Percentiles rank a stretch among this genome's conserved stretches.
phyloP scores from a whole-genome alignment of 2,329 filamentous ascomycete genomes.

The Dendrostoma leiphaemia region DNA sequence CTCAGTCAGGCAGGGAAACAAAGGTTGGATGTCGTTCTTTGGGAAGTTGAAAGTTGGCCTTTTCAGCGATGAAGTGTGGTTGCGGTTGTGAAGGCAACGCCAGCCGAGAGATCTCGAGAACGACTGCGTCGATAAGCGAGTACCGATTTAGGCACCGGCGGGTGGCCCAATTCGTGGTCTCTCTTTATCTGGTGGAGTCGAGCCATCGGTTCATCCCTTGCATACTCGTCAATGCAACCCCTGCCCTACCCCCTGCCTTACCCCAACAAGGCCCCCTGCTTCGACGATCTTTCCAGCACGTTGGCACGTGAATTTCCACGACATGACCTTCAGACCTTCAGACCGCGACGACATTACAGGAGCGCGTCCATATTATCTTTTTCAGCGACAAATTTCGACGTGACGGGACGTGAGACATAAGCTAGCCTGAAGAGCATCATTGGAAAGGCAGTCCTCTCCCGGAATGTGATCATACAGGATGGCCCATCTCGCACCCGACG shows the following conservation, averaged over 20 bases:
- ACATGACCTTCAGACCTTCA: background rate
- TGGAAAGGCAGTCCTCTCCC: too few relatives aligned
- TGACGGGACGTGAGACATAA: background rate
- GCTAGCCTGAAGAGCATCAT: too few relatives aligned
- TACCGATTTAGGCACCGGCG: background rate
- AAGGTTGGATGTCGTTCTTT: background rate
- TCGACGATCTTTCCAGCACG: too few relatives aligned
- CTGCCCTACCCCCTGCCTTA: background rate
- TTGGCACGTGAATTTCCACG: background rate
- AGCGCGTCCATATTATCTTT: background rate
- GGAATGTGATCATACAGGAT: conserved; percentile 26
- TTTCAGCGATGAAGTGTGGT: background rate
- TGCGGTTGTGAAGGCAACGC: too few relatives aligned
- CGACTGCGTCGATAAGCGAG: too few relatives aligned
- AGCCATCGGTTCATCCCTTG: background rate
- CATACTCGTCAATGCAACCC: background rate
- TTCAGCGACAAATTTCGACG: too few relatives aligned
- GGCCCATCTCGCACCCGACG: conserved; percentile 36
- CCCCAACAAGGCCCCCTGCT: background rate
- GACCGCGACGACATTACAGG: background rate
- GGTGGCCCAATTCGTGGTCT: background rate
- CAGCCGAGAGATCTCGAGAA: background rate
- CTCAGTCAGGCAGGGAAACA: background rate
- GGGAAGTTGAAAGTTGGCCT: conserved; percentile 4
- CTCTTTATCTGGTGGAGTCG: background rate